A percentile compares a stretch with the other conserved stretches of the same genome.
phyloP scores from a whole-genome alignment of 768 basidiomycete genomes.

The Lactarius psammicola region DNA sequence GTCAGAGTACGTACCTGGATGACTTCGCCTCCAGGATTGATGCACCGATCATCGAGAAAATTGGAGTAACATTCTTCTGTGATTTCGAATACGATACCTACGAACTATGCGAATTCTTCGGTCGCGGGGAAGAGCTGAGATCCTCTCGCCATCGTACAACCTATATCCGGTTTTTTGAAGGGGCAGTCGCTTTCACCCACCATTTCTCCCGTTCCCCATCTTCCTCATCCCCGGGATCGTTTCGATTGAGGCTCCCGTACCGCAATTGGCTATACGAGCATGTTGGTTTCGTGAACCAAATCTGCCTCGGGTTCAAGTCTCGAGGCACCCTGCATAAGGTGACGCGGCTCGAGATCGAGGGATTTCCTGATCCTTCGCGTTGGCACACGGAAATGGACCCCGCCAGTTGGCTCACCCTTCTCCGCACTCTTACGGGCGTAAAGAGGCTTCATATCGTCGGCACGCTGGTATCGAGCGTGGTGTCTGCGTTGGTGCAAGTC shows the following conservation, averaged over 20 bases:
- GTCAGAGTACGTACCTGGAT: neutral
- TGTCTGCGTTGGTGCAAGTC: neutral
- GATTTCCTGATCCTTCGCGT: no score
- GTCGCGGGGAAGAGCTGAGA: neutral
- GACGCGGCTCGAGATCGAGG: neutral
- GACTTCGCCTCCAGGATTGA: conserved; percentile 3
- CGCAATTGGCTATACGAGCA: neutral
- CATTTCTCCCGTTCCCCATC: neutral
- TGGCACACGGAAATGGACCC: neutral
- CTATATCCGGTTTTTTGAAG: neutral
- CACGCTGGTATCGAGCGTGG: neutral
- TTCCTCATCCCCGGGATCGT: neutral
- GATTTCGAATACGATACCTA: neutral
- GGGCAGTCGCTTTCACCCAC: neutral
- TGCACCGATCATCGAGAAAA: neutral
- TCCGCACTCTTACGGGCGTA: neutral
- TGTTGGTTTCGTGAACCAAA: neutral
- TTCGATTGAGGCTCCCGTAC: neutral
- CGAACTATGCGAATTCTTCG: neutral
- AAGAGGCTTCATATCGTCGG: neutral
- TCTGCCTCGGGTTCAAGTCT: neutral
- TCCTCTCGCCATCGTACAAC: neutral
- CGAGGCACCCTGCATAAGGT: neutral
- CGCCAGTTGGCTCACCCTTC: neutral
- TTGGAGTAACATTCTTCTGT: neutral